Evolutionary conservation across 1,284 basidiomycete species (phyloP).

Genomic region (Veloboletus limbatus): DNA sequence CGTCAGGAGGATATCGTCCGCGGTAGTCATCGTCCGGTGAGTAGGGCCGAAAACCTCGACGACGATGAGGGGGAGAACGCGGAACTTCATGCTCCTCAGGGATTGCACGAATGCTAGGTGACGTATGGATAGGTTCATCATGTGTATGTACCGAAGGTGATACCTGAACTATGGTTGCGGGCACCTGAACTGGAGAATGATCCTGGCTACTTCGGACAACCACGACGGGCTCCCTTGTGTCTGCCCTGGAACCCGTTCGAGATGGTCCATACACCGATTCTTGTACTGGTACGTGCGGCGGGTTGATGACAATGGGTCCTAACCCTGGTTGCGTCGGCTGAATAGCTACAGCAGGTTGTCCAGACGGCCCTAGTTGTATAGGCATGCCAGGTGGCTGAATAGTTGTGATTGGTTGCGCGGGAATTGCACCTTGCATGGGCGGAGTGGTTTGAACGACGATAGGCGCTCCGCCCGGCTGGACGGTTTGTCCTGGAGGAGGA

Average conservation of each 20-base stretch:
- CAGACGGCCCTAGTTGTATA: neutral
- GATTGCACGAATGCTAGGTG: slow-evolving; percentile 22
- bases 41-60: slow-evolving; percentile 18
- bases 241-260: slow-evolving; percentile 18
- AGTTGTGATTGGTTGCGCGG: slow-evolving; percentile 9
- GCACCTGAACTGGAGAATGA: slow-evolving; percentile 9
- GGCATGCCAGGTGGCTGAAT: slow-evolving; percentile 9
- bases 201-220: slow-evolving; percentile 13
- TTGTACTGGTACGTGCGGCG: slow-evolving; percentile 10
- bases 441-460: slow-evolving; percentile 13
- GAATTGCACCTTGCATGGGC: slow-evolving; percentile 2
- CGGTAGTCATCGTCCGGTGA: slow-evolving; percentile 17
- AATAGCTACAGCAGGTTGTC: neutral
- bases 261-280: slow-evolving; percentile 13
- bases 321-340: neutral
- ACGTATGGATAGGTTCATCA: slow-evolving; percentile 14
- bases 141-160: slow-evolving; percentile 12
- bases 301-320: slow-evolving; percentile 23
- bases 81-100: slow-evolving; percentile 11
- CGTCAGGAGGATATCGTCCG: slow-evolving; percentile 7
- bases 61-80: slow-evolving; percentile 15
- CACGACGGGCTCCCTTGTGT: slow-evolving; percentile 15
- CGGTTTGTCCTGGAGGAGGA: slow-evolving; percentile 25
- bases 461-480: slow-evolving; percentile 8
- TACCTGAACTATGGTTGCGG: slow-evolving; percentile 15